Evolutionary conservation across 805 yeast species (phyloP), one percentile per base, ranked within the genome.

Genomic region (Pichia manshurica): DNA sequence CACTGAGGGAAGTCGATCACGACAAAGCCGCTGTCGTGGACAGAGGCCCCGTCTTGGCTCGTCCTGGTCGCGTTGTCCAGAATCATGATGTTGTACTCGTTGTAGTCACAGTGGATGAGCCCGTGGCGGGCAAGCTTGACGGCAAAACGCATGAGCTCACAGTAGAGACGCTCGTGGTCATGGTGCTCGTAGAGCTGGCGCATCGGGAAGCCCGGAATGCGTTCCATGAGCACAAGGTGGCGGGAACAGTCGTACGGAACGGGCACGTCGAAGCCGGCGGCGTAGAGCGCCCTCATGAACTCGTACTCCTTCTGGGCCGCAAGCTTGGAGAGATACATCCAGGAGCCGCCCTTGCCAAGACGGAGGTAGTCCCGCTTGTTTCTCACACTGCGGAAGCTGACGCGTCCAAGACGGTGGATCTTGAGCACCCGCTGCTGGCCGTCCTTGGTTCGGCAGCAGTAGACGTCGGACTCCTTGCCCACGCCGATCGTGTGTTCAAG

Each of bases 1-100:
- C 97, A 91, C 67, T 93, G 99, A 3, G 99, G 99, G 73, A 93
- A 93, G 73, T 93, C 99, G 59, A 93, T 91, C 23, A 93, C 96
- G 19, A 90, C 84, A 58, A 89, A 87, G 43, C 87, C 93, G 38
- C 69, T n/a, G n/a, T n/a, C n/a, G n/a, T n/a, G n/a, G n/a, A n/a
- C n/a, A n/a, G n/a, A n/a, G n/a, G n/a, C n/a, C n/a, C n/a, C n/a
- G n/a, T n/a, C n/a, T n/a, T n/a, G n/a, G n/a, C n/a, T n/a, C n/a
- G n/a, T n/a, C n/a, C n/a, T n/a, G n/a, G n/a, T n/a, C n/a, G n/a
- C n/a, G n/a, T n/a, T n/a, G n/a, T 65, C 66, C 36, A 85, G 73
- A 28, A 88, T 81, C 77, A 93, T 87, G 56, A 93, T 88, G 65
- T 93, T 93, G 67, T 93, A 93, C 68, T 93, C 99, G 65, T 93